phyloP scores from a whole-genome alignment of 2,329 filamentous ascomycete species.

The Penicillium capsulatum region DNA sequence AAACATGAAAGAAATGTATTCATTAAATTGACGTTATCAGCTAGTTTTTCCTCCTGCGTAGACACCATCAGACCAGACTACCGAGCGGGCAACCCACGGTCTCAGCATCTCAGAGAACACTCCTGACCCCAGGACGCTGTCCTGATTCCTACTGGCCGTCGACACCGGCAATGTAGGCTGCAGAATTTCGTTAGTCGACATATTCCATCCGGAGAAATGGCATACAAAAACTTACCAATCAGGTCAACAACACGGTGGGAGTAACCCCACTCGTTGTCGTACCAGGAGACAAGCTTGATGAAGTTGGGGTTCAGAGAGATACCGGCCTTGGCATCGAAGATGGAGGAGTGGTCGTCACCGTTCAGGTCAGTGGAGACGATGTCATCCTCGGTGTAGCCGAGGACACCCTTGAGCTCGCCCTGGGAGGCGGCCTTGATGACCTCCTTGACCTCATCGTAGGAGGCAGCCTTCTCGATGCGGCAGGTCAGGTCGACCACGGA shows the following conservation, averaged over 20 bases:
- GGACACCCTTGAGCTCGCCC: conserved; percentile 80
- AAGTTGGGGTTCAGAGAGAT: conserved; percentile 98
- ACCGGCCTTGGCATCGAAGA: conserved; percentile 99
- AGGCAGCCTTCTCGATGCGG: conserved; percentile 81
- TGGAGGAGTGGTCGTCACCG: conserved; percentile 89
- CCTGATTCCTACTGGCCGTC: conserved; percentile 51
- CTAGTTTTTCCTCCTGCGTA: conserved; percentile 17
- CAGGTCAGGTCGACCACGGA: conserved; percentile 96
- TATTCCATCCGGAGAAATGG: background rate
- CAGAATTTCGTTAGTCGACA: background rate
- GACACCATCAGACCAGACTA: background rate
- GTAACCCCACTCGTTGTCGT: conserved; percentile 99
- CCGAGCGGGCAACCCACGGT: background rate
- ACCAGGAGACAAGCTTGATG: conserved; percentile 97
- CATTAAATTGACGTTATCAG: conserved; percentile 27
- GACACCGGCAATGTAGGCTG: conserved; percentile 72
- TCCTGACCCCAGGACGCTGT: conserved; percentile 29
- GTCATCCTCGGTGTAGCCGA: conserved; percentile 95
- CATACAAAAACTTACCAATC: conserved; percentile 36
- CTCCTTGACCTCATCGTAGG: conserved; percentile 80
- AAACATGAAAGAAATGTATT: conserved; percentile 22
- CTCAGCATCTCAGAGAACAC: conserved; percentile 30
- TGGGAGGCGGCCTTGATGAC: conserved; percentile 83
- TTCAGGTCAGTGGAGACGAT: conserved; percentile 91
- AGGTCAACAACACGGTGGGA: conserved; percentile 90